Percentiles rank a stretch among this genome's conserved stretches.
Conservation (phyloP, 2,329 filamentous ascomycete genomes). For the Scedosporium minutisporum region DNA sequence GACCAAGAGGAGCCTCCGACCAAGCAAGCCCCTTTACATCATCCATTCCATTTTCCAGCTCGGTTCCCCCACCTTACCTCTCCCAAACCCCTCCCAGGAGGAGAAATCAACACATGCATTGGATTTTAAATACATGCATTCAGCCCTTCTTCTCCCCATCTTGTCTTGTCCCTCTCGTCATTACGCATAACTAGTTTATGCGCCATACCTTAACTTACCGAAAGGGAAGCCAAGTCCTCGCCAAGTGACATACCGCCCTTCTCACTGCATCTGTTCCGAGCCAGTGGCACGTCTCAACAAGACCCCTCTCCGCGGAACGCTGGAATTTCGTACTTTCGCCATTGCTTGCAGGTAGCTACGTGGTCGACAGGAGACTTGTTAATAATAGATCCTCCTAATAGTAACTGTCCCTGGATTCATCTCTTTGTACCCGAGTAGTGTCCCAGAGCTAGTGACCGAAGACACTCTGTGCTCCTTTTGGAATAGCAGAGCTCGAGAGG, state of each 20-base stretch:
- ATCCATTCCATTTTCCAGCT: background rate
- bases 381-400: no score
- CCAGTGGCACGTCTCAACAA: no score
- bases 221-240: background rate
- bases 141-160: background rate
- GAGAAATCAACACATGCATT: background rate
- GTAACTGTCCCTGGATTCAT: no score
- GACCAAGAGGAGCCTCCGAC: no score
- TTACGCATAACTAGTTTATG: background rate
- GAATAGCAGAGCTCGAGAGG: background rate
- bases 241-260: background rate
- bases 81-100: background rate
- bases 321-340: no score
- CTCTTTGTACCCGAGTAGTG: no score
- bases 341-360: no score
- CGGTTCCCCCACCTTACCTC: background rate
- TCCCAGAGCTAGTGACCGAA: no score
- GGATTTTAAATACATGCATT: background rate
- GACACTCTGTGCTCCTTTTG: no score
- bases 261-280: background rate
- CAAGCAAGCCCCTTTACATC: no score
- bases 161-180: background rate
- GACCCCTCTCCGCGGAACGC: no score
- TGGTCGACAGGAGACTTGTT: no score
- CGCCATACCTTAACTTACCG: background rate